Conservation (phyloP, 1,139 yeast genomes). For the Candida tropicalis region DNA sequence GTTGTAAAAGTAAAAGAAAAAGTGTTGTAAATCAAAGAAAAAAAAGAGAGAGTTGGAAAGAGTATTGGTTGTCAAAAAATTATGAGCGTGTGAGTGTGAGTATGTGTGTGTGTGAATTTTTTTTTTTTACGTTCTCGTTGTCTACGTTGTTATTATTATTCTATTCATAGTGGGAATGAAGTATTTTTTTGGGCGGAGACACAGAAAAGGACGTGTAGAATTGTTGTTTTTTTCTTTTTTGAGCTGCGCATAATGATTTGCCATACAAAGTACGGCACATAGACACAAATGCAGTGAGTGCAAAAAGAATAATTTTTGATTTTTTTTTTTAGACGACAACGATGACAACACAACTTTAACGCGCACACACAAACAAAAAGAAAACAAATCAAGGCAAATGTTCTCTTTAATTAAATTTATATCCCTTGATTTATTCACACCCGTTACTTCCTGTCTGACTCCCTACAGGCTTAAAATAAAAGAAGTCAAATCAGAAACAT, state of each 20-base stretch:
- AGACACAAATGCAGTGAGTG: background rate
- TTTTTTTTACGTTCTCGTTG: background rate
- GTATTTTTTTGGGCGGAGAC: too few relatives aligned
- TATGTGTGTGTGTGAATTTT: too few relatives aligned
- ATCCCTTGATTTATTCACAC: too few relatives aligned
- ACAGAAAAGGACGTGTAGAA: background rate
- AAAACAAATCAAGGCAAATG: too few relatives aligned
- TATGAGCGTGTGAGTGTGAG: too few relatives aligned
- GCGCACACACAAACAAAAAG: background rate
- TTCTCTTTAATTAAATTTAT: too few relatives aligned
- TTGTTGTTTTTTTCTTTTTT: background rate
- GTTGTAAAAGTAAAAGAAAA: background rate
- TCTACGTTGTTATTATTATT: too few relatives aligned
- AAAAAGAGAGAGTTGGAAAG: background rate
- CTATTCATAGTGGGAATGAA: background rate
- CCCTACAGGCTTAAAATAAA: too few relatives aligned
- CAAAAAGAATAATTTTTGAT: background rate
- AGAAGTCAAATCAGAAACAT: too few relatives aligned
- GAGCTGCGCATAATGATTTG: background rate
- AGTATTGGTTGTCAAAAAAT: background rate
- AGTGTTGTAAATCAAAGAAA: background rate
- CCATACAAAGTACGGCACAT: constrained; percentile 1
- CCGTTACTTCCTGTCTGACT: too few relatives aligned
- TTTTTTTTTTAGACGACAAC: background rate
- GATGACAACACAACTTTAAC: background rate